Evolutionary conservation across 148 eudicot species (phyloP).

Genomic region (Agrostemma githago): DNA sequence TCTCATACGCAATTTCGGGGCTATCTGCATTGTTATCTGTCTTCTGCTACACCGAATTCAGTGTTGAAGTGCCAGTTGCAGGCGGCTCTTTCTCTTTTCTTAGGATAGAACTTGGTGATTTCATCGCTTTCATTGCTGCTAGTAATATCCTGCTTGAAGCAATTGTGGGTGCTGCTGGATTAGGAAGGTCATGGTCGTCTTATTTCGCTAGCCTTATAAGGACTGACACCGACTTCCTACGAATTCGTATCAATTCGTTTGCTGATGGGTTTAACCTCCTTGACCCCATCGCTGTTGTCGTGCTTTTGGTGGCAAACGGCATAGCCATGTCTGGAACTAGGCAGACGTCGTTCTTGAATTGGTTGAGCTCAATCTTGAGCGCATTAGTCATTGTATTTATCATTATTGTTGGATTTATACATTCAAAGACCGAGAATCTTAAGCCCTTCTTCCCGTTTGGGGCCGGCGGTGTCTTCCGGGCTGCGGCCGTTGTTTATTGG

Average conservation of each 20-base stretch:
- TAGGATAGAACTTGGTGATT: slow-evolving; percentile 79
- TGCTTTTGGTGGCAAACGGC: slow-evolving; percentile 50
- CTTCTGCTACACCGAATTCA: slow-evolving; percentile 80
- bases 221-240: slow-evolving; percentile 51
- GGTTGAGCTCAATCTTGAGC: slow-evolving; percentile 59
- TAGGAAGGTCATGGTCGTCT: slow-evolving; percentile 83
- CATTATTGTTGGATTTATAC: slow-evolving; percentile 62
- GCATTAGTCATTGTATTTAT: slow-evolving; percentile 57
- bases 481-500: slow-evolving; percentile 90
- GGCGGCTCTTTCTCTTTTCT: slow-evolving; percentile 90
- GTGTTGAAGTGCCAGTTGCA: slow-evolving; percentile 84
- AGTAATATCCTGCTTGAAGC: slow-evolving; percentile 80
- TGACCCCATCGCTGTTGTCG: slow-evolving; percentile 74
- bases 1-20: slow-evolving; percentile 79
- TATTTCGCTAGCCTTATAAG: slow-evolving; percentile 64
- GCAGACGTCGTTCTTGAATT: slow-evolving; percentile 51
- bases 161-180: slow-evolving; percentile 82
- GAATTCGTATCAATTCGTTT: slow-evolving; percentile 42
- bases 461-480: slow-evolving; percentile 65
- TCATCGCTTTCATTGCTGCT: slow-evolving; percentile 83
- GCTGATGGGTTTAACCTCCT: slow-evolving; percentile 66
- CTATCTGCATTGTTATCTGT: slow-evolving; percentile 83
- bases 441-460: slow-evolving; percentile 76
- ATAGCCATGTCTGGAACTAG: slow-evolving; percentile 71
- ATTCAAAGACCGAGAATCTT: slow-evolving; percentile 52